Evolutionary conservation across 177 flowering plant species (phyloP), one percentile per base, ranked within the genome.

Genomic region (Vitis hybrid): DNA sequence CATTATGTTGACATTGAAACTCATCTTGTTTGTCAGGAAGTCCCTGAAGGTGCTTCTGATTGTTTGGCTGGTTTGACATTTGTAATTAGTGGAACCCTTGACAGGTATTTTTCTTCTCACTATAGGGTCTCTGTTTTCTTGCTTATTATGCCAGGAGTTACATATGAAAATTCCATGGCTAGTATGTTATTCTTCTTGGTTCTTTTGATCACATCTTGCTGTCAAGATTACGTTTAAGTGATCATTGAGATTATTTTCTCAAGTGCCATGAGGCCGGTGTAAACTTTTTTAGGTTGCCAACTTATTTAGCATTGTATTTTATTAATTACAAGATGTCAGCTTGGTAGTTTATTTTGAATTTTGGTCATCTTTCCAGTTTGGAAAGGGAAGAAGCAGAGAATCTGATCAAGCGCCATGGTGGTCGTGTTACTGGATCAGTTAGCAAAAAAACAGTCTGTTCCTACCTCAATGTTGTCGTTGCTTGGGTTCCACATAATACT

Each of bases 361-460:
- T 69, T 67, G 51, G 13, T 49, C 15, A 48, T 14, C 3, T 15
- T 64, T 79, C 41, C 88, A 93, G 99, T 81, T 85, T 95, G 83
- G 99, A 93, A 81, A 88, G 97, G 81, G 99, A 93, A 82, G 98
- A 93, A 77, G 98, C 98, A 15, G 99, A 95, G 81, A 96, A 88
- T 80, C 77, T 95, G 75, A 93, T 95, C 61, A 95, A 95, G 75
- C 90, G 98, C 15, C 90, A 93, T 81, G 99, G 97, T 41, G 99
- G 99, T 54, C 98, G 99, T 72, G 85, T 93, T 55, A 94, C 99
- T 75, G 92, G 95, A 72, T 90, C 99, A 68, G 81, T 93, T 81
- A 94, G 99, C 94, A 93, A 90, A 76, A 94, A 88, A 74, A 94
- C 99, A 84, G 98, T 94, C 50, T 71, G 56, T 78, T 27, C 55